Percentiles rank a stretch among this genome's conserved stretches.
Conservation (phyloP, 805 yeast genomes). For the Candida yuanshanica region DNA sequence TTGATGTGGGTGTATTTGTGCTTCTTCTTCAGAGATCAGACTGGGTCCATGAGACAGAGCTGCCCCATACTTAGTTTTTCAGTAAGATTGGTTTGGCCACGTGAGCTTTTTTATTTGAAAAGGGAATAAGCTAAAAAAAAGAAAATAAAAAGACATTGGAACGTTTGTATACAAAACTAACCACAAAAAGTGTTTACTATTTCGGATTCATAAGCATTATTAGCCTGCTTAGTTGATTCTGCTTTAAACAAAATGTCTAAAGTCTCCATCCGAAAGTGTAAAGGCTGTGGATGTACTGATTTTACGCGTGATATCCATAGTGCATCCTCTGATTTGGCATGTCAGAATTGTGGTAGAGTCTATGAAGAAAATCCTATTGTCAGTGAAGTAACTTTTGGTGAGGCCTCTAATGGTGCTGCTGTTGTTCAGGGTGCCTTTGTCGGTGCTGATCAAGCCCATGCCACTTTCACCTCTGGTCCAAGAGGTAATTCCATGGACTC, state of each 20-base stretch:
- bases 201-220: too few relatives aligned
- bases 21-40: too few relatives aligned
- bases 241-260: slow-evolving; percentile 9
- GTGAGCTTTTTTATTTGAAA: too few relatives aligned
- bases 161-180: too few relatives aligned
- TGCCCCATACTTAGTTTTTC: too few relatives aligned
- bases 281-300: slow-evolving; percentile 47
- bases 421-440: slow-evolving; percentile 93
- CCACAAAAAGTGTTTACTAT: too few relatives aligned
- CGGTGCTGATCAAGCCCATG: slow-evolving; percentile 79
- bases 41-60: too few relatives aligned
- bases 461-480: slow-evolving; percentile 58
- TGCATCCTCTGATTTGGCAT: slow-evolving; percentile 72
- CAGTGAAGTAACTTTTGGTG: slow-evolving; percentile 92
- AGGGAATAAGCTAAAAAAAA: too few relatives aligned
- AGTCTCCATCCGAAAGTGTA: slow-evolving; percentile 27
- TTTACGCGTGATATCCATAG: slow-evolving; percentile 47
- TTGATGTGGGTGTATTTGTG: background rate
- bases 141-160: too few relatives aligned
- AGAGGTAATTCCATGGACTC: slow-evolving; percentile 74
- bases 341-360: slow-evolving; percentile 81
- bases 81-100: too few relatives aligned
- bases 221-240: too few relatives aligned
- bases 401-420: slow-evolving; percentile 89
- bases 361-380: slow-evolving; percentile 91